phyloP scores from a whole-genome alignment of 352 stramenopile genomes.

The Phytophthora uliginosa region DNA sequence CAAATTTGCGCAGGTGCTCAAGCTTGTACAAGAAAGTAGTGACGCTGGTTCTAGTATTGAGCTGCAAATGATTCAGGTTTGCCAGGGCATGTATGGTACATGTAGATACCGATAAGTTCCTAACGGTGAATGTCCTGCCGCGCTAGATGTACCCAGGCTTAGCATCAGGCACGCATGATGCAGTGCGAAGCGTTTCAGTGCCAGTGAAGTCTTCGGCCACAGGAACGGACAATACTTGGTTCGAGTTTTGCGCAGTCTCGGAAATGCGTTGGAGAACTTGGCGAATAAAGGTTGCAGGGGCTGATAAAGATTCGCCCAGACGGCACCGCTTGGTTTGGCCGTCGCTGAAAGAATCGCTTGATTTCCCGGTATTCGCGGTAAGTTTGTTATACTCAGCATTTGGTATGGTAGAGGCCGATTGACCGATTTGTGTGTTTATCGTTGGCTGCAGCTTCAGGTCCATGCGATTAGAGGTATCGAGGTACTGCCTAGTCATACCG shows the following conservation, averaged over 20 bases:
- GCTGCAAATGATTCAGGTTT: constrained; percentile 29
- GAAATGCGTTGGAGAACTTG: constrained; percentile 43
- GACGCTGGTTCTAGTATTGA: constrained; percentile 1
- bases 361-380: constrained; percentile 34
- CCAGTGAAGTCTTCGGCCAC: constrained; percentile 8
- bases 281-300: constrained; percentile 19
- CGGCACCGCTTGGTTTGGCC: constrained; percentile 40
- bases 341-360: constrained; percentile 54
- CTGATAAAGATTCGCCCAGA: constrained; percentile 3
- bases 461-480: constrained; percentile 7
- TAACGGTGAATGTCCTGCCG: neutral
- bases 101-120: neutral
- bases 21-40: constrained; percentile 19
- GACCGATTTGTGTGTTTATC: neutral
- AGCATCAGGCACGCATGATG: constrained; percentile 33
- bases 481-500: constrained; percentile 12
- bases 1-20: constrained; percentile 22
- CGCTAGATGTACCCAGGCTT: constrained; percentile 52
- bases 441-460: constrained; percentile 15
- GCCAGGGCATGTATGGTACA: neutral
- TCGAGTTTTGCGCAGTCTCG: constrained; percentile 45
- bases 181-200: constrained; percentile 40
- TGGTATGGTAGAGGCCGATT: neutral
- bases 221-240: constrained; percentile 1
- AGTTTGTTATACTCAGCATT: neutral